Evolutionary conservation across 1,284 basidiomycete species (phyloP), one percentile per base, ranked within the genome.

Genomic region (Pyrrhoderma noxium): DNA sequence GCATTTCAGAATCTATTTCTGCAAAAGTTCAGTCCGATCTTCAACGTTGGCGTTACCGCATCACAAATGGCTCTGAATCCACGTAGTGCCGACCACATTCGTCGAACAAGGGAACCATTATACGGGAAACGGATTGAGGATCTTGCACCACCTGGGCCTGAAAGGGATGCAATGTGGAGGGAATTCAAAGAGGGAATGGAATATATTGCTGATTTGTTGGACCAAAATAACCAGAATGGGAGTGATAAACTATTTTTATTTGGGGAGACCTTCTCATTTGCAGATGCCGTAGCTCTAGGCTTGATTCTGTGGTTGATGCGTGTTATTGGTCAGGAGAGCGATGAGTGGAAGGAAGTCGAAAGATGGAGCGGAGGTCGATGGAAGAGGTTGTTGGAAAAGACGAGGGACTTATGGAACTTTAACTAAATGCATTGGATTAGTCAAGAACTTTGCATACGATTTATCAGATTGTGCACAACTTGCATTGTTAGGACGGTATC

Each of bases 311-410:
- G 47, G 42, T 13, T 47, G 38, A 65, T 64, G 49, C 68, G 67
- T 44, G 69, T 67, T 13, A 27, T 48, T 8, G 50, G 50, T 13
- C 36, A 42, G 3, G 49, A 50, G 16, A 51, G 48, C 36, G 35
- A 51, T 8, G 54, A 52, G 19, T 55, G 54, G 54, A 52, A 47
- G 25, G 23, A 19, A 35, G 41, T 52, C 8, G 38, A 36, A 23
- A 70, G 58, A 47, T 70, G 70, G 60, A 69, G 70, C 16, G 66
- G 66, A 42, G 70, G 69, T 18, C 65, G 67, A 64, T 31, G 45
- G 45, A 37, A 37, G 35, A 37, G 16, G 35, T 11, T 37, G 35
- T 37, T 37, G 35, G 11, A 58, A 16, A 64, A 71, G 14, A 45
- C 53, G 16, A 51, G 53, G n/a, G 54, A 53, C 45, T 51, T 53